These are phyloP conservation scores for Apophysomyces trapeziformis DNA, from an alignment of 371 early-diverging fungal species.

Conservation along the genomic window DNA sequence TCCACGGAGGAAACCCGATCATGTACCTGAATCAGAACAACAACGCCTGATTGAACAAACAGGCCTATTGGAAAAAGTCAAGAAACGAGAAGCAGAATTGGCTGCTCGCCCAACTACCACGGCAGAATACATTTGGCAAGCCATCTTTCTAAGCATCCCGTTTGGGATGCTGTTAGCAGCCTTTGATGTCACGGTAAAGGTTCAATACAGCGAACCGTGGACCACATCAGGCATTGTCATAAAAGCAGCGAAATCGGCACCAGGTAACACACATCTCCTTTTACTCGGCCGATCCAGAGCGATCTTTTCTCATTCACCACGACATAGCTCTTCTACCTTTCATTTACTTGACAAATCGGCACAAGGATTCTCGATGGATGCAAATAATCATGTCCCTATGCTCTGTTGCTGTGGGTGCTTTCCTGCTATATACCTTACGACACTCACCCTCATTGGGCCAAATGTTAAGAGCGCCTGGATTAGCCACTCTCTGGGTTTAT, in stretches of 20 bases:
- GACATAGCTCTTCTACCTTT: constrained; percentile 55
- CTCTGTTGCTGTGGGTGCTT: constrained; percentile 49
- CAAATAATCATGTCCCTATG: constrained; percentile 54
- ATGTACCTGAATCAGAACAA: constrained; percentile 48
- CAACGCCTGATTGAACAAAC: constrained; percentile 54
- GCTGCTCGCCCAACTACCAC: constrained; percentile 26
- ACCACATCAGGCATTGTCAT: constrained; percentile 33
- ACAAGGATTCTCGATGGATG: constrained; percentile 39
- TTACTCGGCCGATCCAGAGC: no score
- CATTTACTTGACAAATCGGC: constrained; percentile 60
- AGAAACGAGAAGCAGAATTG: constrained; percentile 41
- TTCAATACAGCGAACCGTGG: constrained; percentile 62
- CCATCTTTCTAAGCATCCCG: constrained; percentile 59
- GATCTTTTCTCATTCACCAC: not conserved
- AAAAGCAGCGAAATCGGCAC: constrained; percentile 49
- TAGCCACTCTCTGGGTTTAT: constrained; percentile 65
- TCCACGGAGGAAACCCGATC: constrained; percentile 24
- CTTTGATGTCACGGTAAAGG: constrained; percentile 63
- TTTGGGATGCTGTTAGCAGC: constrained; percentile 58
- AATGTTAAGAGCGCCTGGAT: constrained; percentile 66
- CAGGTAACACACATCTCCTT: constrained; percentile 40
- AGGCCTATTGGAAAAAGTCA: constrained; percentile 52
- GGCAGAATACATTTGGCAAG: constrained; percentile 58
- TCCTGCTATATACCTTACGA: constrained; percentile 57
- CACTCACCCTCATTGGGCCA: constrained; percentile 65